Conservation (phyloP, 176 grass and related monocot species). For the Alloteropsis semialata region DNA sequence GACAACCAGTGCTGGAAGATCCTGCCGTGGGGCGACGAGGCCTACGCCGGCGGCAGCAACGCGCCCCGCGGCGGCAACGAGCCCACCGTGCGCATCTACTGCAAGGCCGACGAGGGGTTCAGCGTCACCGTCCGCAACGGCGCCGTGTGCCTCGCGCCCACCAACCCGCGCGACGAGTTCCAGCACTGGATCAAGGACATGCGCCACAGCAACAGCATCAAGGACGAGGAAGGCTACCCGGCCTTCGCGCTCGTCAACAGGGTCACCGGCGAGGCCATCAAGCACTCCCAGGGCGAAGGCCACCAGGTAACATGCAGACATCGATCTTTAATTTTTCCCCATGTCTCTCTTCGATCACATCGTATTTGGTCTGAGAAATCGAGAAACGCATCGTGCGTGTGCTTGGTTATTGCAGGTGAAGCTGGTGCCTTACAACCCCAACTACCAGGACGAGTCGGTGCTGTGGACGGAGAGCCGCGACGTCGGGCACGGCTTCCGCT, state of each 20-base stretch:
- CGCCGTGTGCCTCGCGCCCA: constrained; percentile 57
- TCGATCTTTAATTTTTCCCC: background rate
- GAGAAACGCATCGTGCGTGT: too few relatives aligned
- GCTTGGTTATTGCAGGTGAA: constrained; percentile 38
- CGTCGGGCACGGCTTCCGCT: constrained; percentile 65
- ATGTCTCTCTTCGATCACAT: background rate
- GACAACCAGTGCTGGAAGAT: constrained; percentile 98
- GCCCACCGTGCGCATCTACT: constrained; percentile 73
- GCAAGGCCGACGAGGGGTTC: constrained; percentile 72
- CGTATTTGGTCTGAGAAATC: background rate
- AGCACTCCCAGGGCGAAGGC: constrained; percentile 74
- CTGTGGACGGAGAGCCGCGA: constrained; percentile 90
- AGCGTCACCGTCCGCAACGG: constrained; percentile 64
- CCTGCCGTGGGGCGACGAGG: constrained; percentile 61
- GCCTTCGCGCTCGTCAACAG: constrained; percentile 81
- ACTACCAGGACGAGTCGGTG: constrained; percentile 78
- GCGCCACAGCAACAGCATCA: constrained; percentile 69
- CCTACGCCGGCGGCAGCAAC: constrained; percentile 19
- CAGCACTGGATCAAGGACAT: constrained; percentile 98
- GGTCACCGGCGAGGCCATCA: constrained; percentile 79
- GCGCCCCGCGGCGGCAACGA: too few relatives aligned
- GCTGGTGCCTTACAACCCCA: constrained; percentile 73
- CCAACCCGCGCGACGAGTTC: constrained; percentile 61
- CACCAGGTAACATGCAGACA: constrained; percentile 55
- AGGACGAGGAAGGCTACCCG: constrained; percentile 87